phyloP scores from a whole-genome alignment of 1,284 basidiomycete species.

The Stygiomarasmius scandens region DNA sequence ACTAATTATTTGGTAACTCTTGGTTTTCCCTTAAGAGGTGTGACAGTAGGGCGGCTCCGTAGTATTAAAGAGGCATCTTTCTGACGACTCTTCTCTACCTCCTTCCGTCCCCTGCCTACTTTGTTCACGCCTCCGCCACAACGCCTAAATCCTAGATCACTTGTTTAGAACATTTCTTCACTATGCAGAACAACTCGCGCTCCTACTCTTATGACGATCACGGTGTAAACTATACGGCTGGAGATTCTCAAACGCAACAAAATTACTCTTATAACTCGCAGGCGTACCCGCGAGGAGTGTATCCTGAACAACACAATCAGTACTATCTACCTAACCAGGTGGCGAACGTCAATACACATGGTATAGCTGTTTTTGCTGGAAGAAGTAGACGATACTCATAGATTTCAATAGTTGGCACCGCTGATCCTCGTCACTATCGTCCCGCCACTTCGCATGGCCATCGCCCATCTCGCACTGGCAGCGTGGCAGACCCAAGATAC shows the following conservation, averaged over 20 bases:
- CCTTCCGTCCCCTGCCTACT: slow-evolving; percentile 24
- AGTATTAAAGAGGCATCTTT: slow-evolving; percentile 43
- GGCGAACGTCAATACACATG: slow-evolving; percentile 8
- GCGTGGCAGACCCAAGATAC: slow-evolving; percentile 34
- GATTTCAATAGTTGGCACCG: slow-evolving; percentile 23
- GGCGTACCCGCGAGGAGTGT: slow-evolving; percentile 1
- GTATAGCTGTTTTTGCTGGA: slow-evolving; percentile 6
- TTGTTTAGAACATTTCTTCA: slow-evolving; percentile 10
- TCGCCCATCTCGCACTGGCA: slow-evolving; percentile 32
- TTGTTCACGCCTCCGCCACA: slow-evolving; percentile 32
- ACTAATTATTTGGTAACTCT: slow-evolving; percentile 23
- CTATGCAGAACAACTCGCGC: slow-evolving; percentile 39
- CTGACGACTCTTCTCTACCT: slow-evolving; percentile 28
- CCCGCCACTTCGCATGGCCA: slow-evolving; percentile 36
- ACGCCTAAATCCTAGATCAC: slow-evolving; percentile 23
- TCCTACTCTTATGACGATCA: slow-evolving; percentile 42
- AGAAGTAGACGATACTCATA: not conserved
- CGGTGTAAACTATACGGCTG: slow-evolving; percentile 27
- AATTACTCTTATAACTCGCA: slow-evolving; percentile 7
- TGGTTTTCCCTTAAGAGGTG: slow-evolving; percentile 15
- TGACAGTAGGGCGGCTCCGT: slow-evolving; percentile 45
- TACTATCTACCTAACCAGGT: slow-evolving; percentile 30
- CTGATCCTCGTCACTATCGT: slow-evolving; percentile 35
- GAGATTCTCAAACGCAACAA: not conserved
- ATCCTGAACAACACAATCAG: slow-evolving; percentile 23